Percentiles rank a stretch among this genome's conserved stretches.
These are phyloP conservation scores for Zygoascus ofunaensis DNA, from an alignment of 805 yeast genomes.

Conservation along the genomic window DNA sequence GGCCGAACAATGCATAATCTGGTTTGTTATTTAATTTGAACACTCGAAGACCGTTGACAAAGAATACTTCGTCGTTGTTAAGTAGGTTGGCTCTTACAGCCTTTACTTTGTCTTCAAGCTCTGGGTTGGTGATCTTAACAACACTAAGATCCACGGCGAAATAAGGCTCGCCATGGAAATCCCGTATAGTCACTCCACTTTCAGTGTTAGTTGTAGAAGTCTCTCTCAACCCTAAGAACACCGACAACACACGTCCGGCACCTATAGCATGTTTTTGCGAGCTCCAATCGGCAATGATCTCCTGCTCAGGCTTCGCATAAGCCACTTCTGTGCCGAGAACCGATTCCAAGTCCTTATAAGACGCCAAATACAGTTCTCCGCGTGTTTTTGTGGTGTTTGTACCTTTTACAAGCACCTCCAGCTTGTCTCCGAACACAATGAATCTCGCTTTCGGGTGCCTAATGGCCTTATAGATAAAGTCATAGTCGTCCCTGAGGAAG, in stretches of 20 bases:
- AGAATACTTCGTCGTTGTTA: slow-evolving; percentile 4
- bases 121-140: slow-evolving; percentile 8
- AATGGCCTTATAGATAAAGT: slow-evolving; percentile 41
- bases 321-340: slow-evolving; percentile 23
- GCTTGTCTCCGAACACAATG: slow-evolving; percentile 31
- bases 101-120: slow-evolving; percentile 19
- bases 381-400: not conserved
- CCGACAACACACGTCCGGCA: slow-evolving; percentile 22
- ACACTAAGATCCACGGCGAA: slow-evolving; percentile 31
- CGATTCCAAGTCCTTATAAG: slow-evolving; percentile 25
- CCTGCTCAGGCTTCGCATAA: slow-evolving; percentile 16
- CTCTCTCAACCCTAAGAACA: slow-evolving; percentile 44
- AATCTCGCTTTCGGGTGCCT: slow-evolving; percentile 41
- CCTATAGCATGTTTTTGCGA: slow-evolving; percentile 28
- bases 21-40: slow-evolving; percentile 1
- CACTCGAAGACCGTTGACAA: slow-evolving; percentile 5
- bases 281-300: slow-evolving; percentile 28
- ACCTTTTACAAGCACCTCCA: slow-evolving; percentile 20
- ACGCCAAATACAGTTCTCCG: slow-evolving; percentile 7
- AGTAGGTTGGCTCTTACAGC: slow-evolving; percentile 12
- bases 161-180: slow-evolving; percentile 30
- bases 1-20: slow-evolving; percentile 58
- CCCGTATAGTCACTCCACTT: slow-evolving; percentile 10
- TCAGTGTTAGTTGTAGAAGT: slow-evolving; percentile 2
- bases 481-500: slow-evolving; percentile 48